phyloP scores from a whole-genome alignment of 163 green algal species.

The Scenedesmus sp. region DNA sequence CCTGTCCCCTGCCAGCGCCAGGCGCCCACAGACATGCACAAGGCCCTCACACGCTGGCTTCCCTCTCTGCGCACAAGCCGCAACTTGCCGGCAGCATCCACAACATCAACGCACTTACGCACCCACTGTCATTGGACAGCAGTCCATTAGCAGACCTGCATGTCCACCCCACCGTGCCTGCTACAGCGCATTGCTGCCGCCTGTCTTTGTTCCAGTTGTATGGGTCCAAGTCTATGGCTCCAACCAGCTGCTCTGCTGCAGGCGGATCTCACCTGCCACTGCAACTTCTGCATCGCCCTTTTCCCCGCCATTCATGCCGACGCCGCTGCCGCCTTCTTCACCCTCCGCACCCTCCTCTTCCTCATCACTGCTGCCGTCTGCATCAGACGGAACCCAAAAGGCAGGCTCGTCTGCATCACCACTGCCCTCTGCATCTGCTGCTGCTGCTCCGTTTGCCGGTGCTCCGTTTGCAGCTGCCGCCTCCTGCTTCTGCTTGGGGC shows the following conservation, averaged over 20 bases:
- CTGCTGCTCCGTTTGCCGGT: background rate
- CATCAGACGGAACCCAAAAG: constrained; percentile 25
- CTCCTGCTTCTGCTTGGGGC: constrained; percentile 25
- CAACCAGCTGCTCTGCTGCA: constrained; percentile 6
- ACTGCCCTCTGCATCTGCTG: constrained; percentile 8
- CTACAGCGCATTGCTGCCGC: background rate
- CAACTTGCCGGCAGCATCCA: background rate
- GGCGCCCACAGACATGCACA: too few relatives aligned
- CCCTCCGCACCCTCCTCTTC: constrained; percentile 23
- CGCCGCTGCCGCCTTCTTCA: background rate
- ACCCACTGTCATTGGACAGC: too few relatives aligned
- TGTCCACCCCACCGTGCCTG: too few relatives aligned
- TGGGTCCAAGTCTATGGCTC: background rate
- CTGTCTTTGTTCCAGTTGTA: background rate
- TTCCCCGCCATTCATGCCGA: constrained; percentile 23
- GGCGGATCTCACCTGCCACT: background rate
- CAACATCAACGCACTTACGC: too few relatives aligned
- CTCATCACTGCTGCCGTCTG: background rate
- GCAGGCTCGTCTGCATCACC: constrained; percentile 15
- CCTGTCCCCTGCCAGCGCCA: too few relatives aligned
- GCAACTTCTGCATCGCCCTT: constrained; percentile 18
- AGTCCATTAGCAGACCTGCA: too few relatives aligned
- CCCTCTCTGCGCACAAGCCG: too few relatives aligned
- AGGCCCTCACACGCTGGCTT: too few relatives aligned
- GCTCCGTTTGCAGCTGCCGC: background rate